Percentiles rank a stretch among this genome's conserved stretches.
Conservation (phyloP, 805 yeast genomes). For the Teunomyces stri region DNA sequence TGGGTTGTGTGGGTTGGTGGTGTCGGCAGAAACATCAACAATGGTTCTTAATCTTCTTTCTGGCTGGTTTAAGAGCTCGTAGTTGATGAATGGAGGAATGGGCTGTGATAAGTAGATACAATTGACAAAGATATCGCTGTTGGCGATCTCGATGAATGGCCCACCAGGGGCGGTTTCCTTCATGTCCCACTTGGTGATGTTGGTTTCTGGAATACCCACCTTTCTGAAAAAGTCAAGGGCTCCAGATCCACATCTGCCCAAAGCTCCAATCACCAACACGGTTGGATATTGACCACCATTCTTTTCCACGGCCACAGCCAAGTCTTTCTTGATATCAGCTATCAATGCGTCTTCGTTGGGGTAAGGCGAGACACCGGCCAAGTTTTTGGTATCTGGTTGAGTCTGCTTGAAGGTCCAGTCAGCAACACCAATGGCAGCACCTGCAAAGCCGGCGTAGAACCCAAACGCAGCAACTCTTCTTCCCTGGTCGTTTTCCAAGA, state of each 20-base stretch:
- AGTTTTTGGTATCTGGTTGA: constrained; percentile 61
- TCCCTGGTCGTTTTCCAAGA: constrained; percentile 88
- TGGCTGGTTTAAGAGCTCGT: constrained; percentile 59
- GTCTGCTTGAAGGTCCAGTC: constrained; percentile 93
- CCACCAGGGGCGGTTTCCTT: constrained; percentile 96
- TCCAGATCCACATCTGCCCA: constrained; percentile 98
- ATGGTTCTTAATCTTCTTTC: constrained; percentile 83
- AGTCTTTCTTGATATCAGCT: constrained; percentile 61
- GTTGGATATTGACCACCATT: constrained; percentile 69
- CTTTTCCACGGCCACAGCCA: constrained; percentile 53
- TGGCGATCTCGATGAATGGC: constrained; percentile 89
- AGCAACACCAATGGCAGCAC: constrained; percentile 93
- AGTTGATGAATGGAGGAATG: constrained; percentile 86
- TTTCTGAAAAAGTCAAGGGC: constrained; percentile 81
- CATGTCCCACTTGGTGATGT: constrained; percentile 93
- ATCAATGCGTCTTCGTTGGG: constrained; percentile 75
- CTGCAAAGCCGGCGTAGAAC: constrained; percentile 99
- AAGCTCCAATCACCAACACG: constrained; percentile 90
- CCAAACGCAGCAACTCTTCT: constrained; percentile 99
- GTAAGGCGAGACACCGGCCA: constrained; percentile 80
- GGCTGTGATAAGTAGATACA: constrained; percentile 93
- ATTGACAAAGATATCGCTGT: constrained; percentile 87
- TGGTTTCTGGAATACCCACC: constrained; percentile 83
- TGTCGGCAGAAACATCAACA: constrained; percentile 98
- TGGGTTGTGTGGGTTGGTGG: constrained; percentile 98